These are phyloP conservation scores for Pseudopyrenochaeta lycopersici DNA, from an alignment of 2,329 filamentous ascomycete species.

Conservation along the genomic window DNA sequence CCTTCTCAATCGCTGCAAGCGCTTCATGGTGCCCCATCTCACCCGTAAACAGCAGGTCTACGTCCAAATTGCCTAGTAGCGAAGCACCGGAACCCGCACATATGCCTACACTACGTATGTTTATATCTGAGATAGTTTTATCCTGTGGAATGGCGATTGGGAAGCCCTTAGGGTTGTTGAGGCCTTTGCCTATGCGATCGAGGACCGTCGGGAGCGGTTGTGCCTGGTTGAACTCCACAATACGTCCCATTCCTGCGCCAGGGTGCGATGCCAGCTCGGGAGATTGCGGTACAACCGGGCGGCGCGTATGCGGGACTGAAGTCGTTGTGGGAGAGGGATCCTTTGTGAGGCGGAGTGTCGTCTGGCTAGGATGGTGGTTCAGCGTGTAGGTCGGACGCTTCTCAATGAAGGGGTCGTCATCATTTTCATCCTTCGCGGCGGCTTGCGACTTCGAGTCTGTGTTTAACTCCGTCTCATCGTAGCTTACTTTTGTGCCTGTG, in stretches of 20 bases:
- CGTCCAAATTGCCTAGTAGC: slow-evolving; percentile 73
- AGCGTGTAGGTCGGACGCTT: slow-evolving; percentile 55
- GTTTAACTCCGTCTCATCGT: slow-evolving; percentile 5
- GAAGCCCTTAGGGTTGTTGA: slow-evolving; percentile 73
- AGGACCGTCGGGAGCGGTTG: slow-evolving; percentile 68
- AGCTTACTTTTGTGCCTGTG: slow-evolving; percentile 60
- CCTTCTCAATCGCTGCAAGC: slow-evolving; percentile 83
- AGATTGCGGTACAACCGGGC: slow-evolving; percentile 61
- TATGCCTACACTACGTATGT: slow-evolving; percentile 77
- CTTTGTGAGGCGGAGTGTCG: slow-evolving; percentile 46
- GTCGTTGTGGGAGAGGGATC: slow-evolving; percentile 16
- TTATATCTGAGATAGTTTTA: slow-evolving; percentile 61
- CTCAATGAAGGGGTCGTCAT: slow-evolving; percentile 50
- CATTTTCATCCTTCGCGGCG: slow-evolving; percentile 14
- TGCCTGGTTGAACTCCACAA: slow-evolving; percentile 63
- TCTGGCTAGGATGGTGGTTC: slow-evolving; percentile 60
- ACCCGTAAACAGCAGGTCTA: slow-evolving; percentile 87
- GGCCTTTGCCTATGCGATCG: slow-evolving; percentile 66
- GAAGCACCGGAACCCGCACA: slow-evolving; percentile 89
- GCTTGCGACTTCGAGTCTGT: slow-evolving; percentile 13
- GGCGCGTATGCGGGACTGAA: slow-evolving; percentile 57
- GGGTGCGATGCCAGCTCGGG: slow-evolving; percentile 49
- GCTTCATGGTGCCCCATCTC: slow-evolving; percentile 95
- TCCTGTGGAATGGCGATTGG: slow-evolving; percentile 71
- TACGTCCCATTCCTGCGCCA: slow-evolving; percentile 68